These are phyloP conservation scores for Neurospora sp. DNA, from an alignment of 2,329 filamentous ascomycete species.

Conservation along the genomic window DNA sequence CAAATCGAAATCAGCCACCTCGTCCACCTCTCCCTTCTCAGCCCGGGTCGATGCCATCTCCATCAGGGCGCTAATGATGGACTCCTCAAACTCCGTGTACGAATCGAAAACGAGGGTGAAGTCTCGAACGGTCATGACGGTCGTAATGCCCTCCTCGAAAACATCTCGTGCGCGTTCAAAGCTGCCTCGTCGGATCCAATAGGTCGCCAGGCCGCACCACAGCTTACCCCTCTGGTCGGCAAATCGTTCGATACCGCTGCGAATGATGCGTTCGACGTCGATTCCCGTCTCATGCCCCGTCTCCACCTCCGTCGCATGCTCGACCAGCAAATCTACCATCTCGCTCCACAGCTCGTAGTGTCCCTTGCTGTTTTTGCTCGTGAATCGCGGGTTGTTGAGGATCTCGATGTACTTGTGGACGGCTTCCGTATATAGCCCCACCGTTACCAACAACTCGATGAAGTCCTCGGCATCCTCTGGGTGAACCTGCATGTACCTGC, in stretches of 20 bases:
- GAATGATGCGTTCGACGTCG: constrained; percentile 83
- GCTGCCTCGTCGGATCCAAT: constrained; percentile 88
- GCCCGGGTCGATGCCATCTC: constrained; percentile 72
- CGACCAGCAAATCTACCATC: constrained; percentile 90
- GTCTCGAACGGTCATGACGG: constrained; percentile 96
- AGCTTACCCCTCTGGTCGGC: constrained; percentile 89
- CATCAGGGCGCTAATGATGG: constrained; percentile 84
- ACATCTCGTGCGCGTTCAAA: constrained; percentile 89
- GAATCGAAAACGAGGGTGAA: constrained; percentile 95
- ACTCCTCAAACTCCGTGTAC: constrained; percentile 95
- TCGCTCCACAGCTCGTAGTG: constrained; percentile 97
- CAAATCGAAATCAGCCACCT: constrained; percentile 84
- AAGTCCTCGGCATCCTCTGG: constrained; percentile 94
- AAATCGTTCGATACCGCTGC: constrained; percentile 84
- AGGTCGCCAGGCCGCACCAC: constrained; percentile 90
- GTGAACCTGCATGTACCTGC: constrained; percentile 92
- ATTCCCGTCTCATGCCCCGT: constrained; percentile 74
- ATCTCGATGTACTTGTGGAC: constrained; percentile 86
- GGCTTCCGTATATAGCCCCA: constrained; percentile 80
- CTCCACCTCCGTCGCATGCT: constrained; percentile 78
- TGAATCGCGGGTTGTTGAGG: constrained; percentile 81
- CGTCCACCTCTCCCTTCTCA: constrained; percentile 67
- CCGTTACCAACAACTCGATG: constrained; percentile 76
- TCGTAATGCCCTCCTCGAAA: constrained; percentile 93
- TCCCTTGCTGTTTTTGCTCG: constrained; percentile 87